Conservation (phyloP, 1,139 yeast genomes). For the Blastobotrys proliferans region DNA sequence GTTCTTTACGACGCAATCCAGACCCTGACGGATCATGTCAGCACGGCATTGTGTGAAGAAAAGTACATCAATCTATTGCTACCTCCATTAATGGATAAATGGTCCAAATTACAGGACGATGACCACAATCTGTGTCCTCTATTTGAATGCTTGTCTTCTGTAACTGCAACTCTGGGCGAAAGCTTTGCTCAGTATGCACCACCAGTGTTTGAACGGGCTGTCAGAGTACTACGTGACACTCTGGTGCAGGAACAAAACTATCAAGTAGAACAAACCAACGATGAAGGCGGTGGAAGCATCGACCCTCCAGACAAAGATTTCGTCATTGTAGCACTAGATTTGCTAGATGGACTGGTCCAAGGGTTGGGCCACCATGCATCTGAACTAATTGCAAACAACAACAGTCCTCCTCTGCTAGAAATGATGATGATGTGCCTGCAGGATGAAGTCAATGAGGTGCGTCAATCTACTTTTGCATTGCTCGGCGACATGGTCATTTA, state of each 20-base stretch:
- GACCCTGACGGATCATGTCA: conserved; percentile 74
- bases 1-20: conserved; percentile 89
- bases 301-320: conserved; percentile 90
- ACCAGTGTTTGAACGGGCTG: conserved; percentile 79
- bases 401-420: conserved; percentile 50
- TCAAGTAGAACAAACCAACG: too few relatives aligned
- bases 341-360: conserved; percentile 87
- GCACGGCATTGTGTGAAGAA: conserved; percentile 47
- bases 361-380: conserved; percentile 69
- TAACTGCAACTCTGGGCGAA: conserved; percentile 83
- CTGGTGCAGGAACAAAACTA: conserved; percentile 64
- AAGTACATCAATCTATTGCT: conserved; percentile 59
- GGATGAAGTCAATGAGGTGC: conserved; percentile 76
- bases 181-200: conserved; percentile 85
- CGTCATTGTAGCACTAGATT: conserved; percentile 80
- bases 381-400: conserved; percentile 44
- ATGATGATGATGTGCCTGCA: conserved; percentile 67
- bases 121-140: conserved; percentile 89
- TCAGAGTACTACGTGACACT: conserved; percentile 62
- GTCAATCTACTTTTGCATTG: conserved; percentile 88
- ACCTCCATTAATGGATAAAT: conserved; percentile 77
- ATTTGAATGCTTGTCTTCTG: conserved; percentile 85
- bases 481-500: conserved; percentile 80
- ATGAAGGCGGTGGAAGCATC: conserved; percentile 55
- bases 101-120: conserved; percentile 69